phyloP scores from a whole-genome alignment of 441 rosid species.

The Erysimum pusillum region DNA sequence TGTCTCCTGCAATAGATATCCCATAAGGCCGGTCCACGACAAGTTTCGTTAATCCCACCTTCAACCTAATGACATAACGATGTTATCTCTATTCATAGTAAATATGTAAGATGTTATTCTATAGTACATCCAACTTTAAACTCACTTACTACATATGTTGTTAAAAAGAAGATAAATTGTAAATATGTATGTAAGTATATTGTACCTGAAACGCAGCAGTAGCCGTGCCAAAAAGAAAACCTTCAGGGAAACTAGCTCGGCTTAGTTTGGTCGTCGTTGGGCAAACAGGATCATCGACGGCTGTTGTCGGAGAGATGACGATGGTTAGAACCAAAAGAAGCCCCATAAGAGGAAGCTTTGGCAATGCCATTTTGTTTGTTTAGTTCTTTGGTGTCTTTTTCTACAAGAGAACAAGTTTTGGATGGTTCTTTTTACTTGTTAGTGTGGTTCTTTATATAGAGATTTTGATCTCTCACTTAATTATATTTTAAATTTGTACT shows the following conservation, averaged over 20 bases:
- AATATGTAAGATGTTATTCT: too few species aligned
- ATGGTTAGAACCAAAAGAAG: conserved; percentile 15
- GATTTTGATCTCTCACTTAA: background rate
- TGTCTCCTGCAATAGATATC: conserved; percentile 52
- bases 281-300: conserved; percentile 6
- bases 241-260: conserved; percentile 19
- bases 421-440: background rate
- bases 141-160: too few species aligned
- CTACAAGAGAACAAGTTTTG: background rate
- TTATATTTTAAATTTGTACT: too few species aligned
- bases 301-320: background rate
- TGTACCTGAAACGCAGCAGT: conserved; percentile 28
- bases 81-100: conserved; percentile 4
- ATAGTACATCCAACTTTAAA: too few species aligned
- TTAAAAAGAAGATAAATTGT: too few species aligned
- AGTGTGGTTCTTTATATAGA: background rate
- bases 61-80: conserved; percentile 50
- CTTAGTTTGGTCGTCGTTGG: background rate
- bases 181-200: background rate
- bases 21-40: conserved; percentile 61
- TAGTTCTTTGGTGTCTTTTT: background rate
- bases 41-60: conserved; percentile 60
- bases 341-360: conserved; percentile 3
- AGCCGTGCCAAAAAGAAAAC: conserved; percentile 29
- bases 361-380: conserved; percentile 15